Percentiles rank a stretch among this genome's conserved stretches.
Conservation (phyloP, 1,284 basidiomycete genomes). For the Naganishia cerealis region DNA sequence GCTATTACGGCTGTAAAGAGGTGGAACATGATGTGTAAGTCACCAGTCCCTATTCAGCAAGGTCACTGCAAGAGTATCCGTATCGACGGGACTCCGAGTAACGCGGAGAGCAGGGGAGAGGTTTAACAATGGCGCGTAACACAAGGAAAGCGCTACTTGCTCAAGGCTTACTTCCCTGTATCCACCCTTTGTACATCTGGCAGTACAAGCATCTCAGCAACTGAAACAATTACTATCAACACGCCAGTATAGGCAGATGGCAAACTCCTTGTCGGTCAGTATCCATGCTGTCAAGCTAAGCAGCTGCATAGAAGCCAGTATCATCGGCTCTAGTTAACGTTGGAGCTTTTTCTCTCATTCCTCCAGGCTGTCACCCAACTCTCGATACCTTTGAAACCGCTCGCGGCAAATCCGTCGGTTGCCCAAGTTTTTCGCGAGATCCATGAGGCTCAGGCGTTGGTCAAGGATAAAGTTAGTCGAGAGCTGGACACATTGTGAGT, state of each 20-base stretch:
- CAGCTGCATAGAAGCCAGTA: not conserved
- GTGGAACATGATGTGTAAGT: constrained; percentile 74
- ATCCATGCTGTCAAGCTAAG: too few relatives aligned
- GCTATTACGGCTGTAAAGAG: constrained; percentile 89
- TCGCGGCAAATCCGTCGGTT: constrained; percentile 71
- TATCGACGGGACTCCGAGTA: too few relatives aligned
- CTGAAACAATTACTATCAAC: constrained; percentile 19
- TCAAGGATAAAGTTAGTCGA: constrained; percentile 73
- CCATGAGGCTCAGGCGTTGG: constrained; percentile 72
- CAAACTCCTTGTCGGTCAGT: constrained; percentile 70
- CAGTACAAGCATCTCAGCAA: constrained; percentile 27
- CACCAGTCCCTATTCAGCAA: not conserved
- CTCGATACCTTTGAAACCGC: constrained; percentile 71
- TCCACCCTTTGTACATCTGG: not conserved
- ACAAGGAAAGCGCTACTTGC: not conserved
- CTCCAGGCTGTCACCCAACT: constrained; percentile 81
- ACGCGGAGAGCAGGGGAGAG: too few relatives aligned
- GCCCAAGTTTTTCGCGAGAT: constrained; percentile 73
- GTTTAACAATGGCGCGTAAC: too few relatives aligned
- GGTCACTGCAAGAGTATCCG: too few relatives aligned
- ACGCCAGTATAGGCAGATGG: constrained; percentile 74
- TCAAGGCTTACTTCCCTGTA: not conserved
- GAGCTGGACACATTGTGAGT: constrained; percentile 89
- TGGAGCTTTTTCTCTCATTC: constrained; percentile 30
- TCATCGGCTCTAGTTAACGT: constrained; percentile 7